A percentile compares a stretch with the other conserved stretches of the same genome.
Evolutionary conservation across 164 flowering plant genomes (phyloP).

Genomic region (Cinnamomum micranthum): DNA sequence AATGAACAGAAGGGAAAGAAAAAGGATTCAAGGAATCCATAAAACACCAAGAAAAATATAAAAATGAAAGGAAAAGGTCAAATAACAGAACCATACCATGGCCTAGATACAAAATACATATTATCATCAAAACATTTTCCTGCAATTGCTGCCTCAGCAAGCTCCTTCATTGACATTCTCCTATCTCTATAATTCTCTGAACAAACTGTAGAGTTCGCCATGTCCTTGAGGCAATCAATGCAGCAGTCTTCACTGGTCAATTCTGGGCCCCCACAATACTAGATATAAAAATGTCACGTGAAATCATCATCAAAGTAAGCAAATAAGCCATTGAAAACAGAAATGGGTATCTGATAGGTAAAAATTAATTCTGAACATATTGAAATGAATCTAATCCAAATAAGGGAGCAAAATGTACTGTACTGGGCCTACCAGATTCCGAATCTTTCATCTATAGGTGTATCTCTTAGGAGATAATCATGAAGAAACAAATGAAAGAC

Average conservation of each 20-base stretch:
- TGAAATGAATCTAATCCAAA: too few species aligned
- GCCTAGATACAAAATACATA: slow-evolving; percentile 59
- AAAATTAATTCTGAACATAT: too few species aligned
- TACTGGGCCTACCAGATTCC: too few species aligned
- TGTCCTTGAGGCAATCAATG: slow-evolving; percentile 59
- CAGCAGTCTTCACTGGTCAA: slow-evolving; percentile 58
- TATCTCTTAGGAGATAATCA: too few species aligned
- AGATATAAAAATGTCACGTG: background rate
- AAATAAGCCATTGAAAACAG: slow-evolving; percentile 2
- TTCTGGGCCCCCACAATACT: slow-evolving; percentile 65
- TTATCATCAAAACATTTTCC: slow-evolving; percentile 62
- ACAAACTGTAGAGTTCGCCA: slow-evolving; percentile 44
- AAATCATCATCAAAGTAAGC: slow-evolving; percentile 7
- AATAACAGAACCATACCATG: slow-evolving; percentile 50
- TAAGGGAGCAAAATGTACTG: too few species aligned
- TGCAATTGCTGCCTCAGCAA: slow-evolving; percentile 70
- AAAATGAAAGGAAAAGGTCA: background rate
- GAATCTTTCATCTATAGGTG: too few species aligned
- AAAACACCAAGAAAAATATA: background rate
- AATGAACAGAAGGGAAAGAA: background rate
- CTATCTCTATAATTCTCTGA: slow-evolving; percentile 69
- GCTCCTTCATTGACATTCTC: slow-evolving; percentile 63
- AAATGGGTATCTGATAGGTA: too few species aligned
- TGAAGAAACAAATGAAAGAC: too few species aligned
- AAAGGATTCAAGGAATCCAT: background rate